phyloP scores from a whole-genome alignment of 495 filamentous ascomycete species.

The Penicillium taxi region DNA sequence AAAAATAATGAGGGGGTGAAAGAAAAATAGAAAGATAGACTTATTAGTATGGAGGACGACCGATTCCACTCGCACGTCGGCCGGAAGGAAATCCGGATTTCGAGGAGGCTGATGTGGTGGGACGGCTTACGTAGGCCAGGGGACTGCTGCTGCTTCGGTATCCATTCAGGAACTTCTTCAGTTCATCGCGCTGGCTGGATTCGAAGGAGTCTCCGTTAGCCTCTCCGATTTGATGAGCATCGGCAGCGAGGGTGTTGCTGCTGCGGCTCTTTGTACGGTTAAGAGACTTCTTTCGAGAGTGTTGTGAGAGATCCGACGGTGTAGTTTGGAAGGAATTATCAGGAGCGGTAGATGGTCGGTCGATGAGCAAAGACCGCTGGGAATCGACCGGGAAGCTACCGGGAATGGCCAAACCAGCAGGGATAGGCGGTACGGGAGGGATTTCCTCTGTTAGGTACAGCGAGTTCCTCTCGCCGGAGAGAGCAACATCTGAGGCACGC shows the following conservation, averaged over 20 bases:
- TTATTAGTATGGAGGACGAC: slow-evolving; percentile 37
- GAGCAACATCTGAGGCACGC: slow-evolving; percentile 14
- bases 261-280: slow-evolving; percentile 33
- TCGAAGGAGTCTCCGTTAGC: slow-evolving; percentile 9
- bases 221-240: slow-evolving; percentile 7
- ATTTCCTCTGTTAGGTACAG: slow-evolving; percentile 19
- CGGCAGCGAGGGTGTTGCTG: slow-evolving; percentile 26
- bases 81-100: slow-evolving; percentile 6
- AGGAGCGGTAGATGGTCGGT: slow-evolving; percentile 32
- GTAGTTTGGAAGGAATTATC: slow-evolving; percentile 12
- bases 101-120: slow-evolving; percentile 9
- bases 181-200: slow-evolving; percentile 24
- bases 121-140: slow-evolving; percentile 14
- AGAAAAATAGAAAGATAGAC: background rate
- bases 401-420: slow-evolving; percentile 29
- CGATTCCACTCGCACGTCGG: slow-evolving; percentile 28
- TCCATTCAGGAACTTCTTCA: slow-evolving; percentile 33
- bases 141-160: slow-evolving; percentile 21
- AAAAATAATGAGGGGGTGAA: slow-evolving; percentile 1
- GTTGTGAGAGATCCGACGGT: too few relatives aligned
- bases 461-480: slow-evolving; percentile 8
- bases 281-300: slow-evolving; percentile 17
- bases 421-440: slow-evolving; percentile 40
- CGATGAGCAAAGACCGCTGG: slow-evolving; percentile 27
- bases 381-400: slow-evolving; percentile 33